Percentiles rank a stretch among this genome's conserved stretches.
Conservation (phyloP, 257 asterid species). For the Knoxia roxburghii region DNA sequence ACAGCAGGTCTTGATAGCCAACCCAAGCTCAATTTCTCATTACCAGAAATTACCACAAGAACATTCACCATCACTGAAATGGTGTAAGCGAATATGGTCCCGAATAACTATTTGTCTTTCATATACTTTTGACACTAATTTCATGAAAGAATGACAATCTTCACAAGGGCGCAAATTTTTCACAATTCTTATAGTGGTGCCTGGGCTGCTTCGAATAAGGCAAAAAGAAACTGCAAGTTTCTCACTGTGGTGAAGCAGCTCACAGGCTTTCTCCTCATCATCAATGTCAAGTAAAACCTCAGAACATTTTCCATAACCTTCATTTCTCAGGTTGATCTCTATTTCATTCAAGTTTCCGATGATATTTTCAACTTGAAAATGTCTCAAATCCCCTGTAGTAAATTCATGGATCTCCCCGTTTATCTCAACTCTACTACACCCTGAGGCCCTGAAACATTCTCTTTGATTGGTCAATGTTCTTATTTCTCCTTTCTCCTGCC, state of each 20-base stretch:
- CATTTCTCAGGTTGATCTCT: constrained; percentile 12
- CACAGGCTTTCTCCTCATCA: constrained; percentile 24
- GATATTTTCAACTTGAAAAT: constrained; percentile 12
- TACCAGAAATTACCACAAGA: constrained; percentile 31
- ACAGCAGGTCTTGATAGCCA: not conserved
- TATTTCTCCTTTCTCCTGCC: constrained; percentile 20
- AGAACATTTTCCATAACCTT: constrained; percentile 17
- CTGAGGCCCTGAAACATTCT: constrained; percentile 12
- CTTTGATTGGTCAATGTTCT: constrained; percentile 22
- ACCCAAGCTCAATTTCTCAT: not conserved
- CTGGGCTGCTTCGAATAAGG: constrained; percentile 16
- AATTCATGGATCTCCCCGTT: constrained; percentile 26
- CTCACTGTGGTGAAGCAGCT: constrained; percentile 31
- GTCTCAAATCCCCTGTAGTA: constrained; percentile 20
- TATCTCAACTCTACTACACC: constrained; percentile 23
- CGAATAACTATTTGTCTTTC: constrained; percentile 24
- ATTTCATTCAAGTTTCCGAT: constrained; percentile 14
- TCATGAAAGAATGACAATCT: constrained; percentile 30
- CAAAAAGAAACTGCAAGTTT: constrained; percentile 29
- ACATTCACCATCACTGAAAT: constrained; percentile 27
- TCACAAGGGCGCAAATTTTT: constrained; percentile 29
- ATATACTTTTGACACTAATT: constrained; percentile 21
- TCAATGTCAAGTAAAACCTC: constrained; percentile 19
- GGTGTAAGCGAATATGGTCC: constrained; percentile 27
- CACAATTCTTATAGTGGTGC: constrained; percentile 22